Percentiles rank a stretch among this genome's conserved stretches.
Conservation (phyloP, 1,284 basidiomycete genomes). For the Trichosporon ovoides region DNA sequence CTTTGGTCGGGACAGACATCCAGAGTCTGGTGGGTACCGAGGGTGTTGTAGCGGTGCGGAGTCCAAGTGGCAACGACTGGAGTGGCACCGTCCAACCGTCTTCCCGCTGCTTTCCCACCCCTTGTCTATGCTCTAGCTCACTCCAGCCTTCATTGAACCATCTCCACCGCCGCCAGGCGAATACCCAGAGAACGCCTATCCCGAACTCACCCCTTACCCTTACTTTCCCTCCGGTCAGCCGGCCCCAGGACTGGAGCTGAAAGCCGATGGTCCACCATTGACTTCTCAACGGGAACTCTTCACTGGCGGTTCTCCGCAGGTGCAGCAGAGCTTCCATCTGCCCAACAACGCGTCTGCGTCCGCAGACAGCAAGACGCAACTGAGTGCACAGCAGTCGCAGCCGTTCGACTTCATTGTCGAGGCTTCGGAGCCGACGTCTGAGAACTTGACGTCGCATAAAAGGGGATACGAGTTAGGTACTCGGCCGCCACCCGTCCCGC, state of each 20-base stretch:
- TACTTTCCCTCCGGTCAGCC: neutral
- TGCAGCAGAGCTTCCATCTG: neutral
- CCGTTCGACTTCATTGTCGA: neutral
- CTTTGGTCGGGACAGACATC: neutral
- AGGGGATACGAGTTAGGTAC: neutral
- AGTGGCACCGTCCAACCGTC: too few species aligned
- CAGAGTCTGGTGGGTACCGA: neutral
- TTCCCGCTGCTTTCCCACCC: too few species aligned
- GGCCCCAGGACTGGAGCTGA: neutral
- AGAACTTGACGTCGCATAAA: neutral
- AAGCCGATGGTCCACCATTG: neutral
- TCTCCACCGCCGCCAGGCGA: neutral
- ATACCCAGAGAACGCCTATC: neutral
- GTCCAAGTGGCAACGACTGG: too few species aligned
- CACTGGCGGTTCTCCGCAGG: neutral
- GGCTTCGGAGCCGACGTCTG: neutral
- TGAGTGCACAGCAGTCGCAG: neutral
- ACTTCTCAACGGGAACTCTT: too few species aligned
- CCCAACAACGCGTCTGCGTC: neutral
- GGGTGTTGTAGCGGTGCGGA: too few species aligned
- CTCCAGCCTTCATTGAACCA: neutral
- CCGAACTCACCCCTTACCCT: neutral
- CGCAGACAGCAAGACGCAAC: neutral
- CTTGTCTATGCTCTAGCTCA: too few species aligned
- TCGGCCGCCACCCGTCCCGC: neutral